Conservation (phyloP, 1,284 basidiomycete species). For the Ceratobasidium sp. region DNA sequence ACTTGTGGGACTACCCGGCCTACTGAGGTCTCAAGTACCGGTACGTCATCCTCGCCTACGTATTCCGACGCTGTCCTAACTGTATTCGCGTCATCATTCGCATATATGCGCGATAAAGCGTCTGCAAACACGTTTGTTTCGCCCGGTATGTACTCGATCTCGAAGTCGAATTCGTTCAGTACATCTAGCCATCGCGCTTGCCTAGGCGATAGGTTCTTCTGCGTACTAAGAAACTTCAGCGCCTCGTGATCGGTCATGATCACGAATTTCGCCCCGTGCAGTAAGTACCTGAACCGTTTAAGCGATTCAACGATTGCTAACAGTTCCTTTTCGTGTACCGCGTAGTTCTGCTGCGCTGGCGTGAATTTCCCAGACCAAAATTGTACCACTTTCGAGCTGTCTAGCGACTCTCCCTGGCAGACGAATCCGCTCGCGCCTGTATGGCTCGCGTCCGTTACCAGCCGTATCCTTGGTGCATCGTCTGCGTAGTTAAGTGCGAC, state of each 20-base stretch:
- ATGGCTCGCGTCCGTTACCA: constrained; percentile 54
- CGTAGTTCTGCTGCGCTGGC: constrained; percentile 55
- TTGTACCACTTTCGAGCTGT: constrained; percentile 50
- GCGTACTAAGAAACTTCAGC: constrained; percentile 56
- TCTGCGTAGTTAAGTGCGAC: constrained; percentile 54
- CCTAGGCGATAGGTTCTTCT: constrained; percentile 56
- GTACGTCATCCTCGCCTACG: constrained; percentile 44
- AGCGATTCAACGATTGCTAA: constrained; percentile 15
- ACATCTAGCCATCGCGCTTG: constrained; percentile 60
- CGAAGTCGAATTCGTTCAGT: constrained; percentile 57
- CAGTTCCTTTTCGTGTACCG: constrained; percentile 50
- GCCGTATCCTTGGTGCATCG: constrained; percentile 20
- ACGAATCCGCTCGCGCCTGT: constrained; percentile 60
- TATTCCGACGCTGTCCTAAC: constrained; percentile 55
- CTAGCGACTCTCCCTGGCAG: constrained; percentile 55
- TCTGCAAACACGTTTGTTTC: constrained; percentile 57
- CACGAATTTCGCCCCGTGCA: not conserved
- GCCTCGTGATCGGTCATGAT: constrained; percentile 58
- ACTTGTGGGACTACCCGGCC: not conserved
- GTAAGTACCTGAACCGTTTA: constrained; percentile 1
- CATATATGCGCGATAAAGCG: constrained; percentile 59
- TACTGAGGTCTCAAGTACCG: too few species aligned
- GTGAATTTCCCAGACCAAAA: constrained; percentile 59
- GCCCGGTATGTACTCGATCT: constrained; percentile 51
- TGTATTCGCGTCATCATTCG: constrained; percentile 53